Base-by-base conservation (phyloP, 768 basidiomycete species). In the Leccinum barrowsii region DNA sequence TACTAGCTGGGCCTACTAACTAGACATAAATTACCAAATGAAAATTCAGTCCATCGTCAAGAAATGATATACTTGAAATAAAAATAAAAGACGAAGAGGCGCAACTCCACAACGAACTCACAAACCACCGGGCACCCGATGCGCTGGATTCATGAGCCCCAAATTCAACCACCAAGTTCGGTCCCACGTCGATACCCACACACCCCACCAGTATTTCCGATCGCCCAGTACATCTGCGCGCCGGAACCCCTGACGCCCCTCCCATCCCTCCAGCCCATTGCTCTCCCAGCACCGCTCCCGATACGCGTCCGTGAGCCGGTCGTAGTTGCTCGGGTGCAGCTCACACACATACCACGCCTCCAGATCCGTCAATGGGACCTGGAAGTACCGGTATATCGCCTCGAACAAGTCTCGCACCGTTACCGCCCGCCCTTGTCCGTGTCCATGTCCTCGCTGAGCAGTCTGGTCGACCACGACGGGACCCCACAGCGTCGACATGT, bases 191-290 rank as follows among this genome's bases (percentile, higher is more conserved):
- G 71, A 62, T 24, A 70, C 57, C 70, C 71, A 73, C 46, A 67
- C 51, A 1, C 82, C 83, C 67, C 78, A 76, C 65, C 79, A 85
- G 51, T 73, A 67, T 55, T 77, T 74, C 53, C 74, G 70, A 37
- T 74, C 73, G 1, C 82, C 83, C 34, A 85, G 61, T 46, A 76
- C 74, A 66, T 86, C 85, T 42, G 80, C 76, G 35, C 85, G 75
- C 62, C 67, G 75, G 52, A 78, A 61, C 32, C 74, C 64, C 32
- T 32, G 32, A 32, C 32, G 32, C 32, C 4, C 32, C 44, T 78
- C 76, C 55, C 78, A 76, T 2, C 66, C 75, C 12, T 71, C 67
- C 7, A 85, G 60, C 26, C 77, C 77, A 55, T 65, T 65, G 6
- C 77, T 74, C 21, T 77, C 73, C 26, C 67, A 67, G 52, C 76